Evolutionary conservation across 768 basidiomycete species (phyloP), one percentile per base, ranked within the genome.

Genomic region (Kwoniella mangroviensis): DNA sequence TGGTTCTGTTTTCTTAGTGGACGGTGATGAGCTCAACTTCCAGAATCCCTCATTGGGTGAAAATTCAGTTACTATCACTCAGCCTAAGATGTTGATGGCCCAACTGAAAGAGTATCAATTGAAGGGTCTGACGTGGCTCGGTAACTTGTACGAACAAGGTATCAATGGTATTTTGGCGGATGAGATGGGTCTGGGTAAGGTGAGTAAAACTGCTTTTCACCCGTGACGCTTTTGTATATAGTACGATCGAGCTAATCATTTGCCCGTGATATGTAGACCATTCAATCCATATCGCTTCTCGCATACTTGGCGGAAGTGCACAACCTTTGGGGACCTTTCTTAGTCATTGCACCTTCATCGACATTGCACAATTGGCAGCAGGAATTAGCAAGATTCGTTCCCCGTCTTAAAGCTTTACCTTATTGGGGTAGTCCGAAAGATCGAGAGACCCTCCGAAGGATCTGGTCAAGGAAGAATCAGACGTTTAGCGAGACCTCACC

Each of bases 351-450:
- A 1, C 97, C 97, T 6, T 92, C 94, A 2, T 97, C 96, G 6
- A 99, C 97, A 0, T 86, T 99, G 69, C 96, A 98, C 83, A 98
- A 98, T 79, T 99, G 97, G 97, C 96, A 98, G 81, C 97, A 98
- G 80, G 97, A 99, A 82, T 86, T 99, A 65, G 92, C 94, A 19
- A 90, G 94, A 26, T 99, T 99, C 80, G 93, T 97, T 4, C 97
- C 97, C 26, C 86, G 87, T 64, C 87, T 99, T 61, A 98, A 98
- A 82, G 94, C 94, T 3, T 84, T 99, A 53, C 97, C 97, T 1
- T 98, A 99, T 80, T 99, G 97, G 97, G 97, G 97, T 45, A 93
- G 92, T 79, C 92, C 93, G 55, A 97, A 96, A 82, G 97, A 99
- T 80, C 90, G 97, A 53, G 88, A 93, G 51, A 95, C 94, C 1